Base-by-base conservation (phyloP, 2,329 filamentous ascomycete species). In the Pseudogymnoascus sp. region DNA sequence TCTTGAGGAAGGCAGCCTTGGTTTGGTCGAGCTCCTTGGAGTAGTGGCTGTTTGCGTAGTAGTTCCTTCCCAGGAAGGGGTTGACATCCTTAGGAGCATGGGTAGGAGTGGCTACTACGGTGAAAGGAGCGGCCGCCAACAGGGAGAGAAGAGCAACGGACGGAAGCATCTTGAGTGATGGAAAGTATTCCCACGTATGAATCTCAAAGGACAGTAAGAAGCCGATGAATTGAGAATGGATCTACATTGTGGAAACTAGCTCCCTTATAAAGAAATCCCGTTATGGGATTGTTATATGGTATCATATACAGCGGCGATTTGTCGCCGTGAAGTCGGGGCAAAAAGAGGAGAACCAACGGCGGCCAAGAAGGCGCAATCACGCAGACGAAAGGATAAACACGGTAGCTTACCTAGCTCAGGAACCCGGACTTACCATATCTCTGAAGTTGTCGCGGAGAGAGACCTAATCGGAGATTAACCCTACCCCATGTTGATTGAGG, bases 1-100 rank as follows among this genome's bases (percentile, higher is more conserved):
- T 69, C 11, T 68, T 68, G 10, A 71, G 65, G 69, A 79, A 79
- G 21, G 73, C 68, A 1, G 69, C 67, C 63, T 75, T 67, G 14
- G 78, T 78, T 63, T 73, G 65, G 26, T 77, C 72, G 36, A 80
- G 73, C 69, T 79, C 76, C n/a, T 63, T 66, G 11, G 76, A 73
- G 70, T 78, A 80, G 18, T 67, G 67, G n/a, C 76, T 75, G 71
- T 80, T 79, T 65, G 75, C 76, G 68, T 80, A 82, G 26, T 83
- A 72, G 5, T 74, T 77, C 67, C 78, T 79, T 64, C 78, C 78
- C 1, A 73, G 64, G 69, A 85, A 83, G 0, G 83, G 77, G 63
- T 79, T 78, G 61, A 69, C 63, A 63, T 69, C 66, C 47, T 63
- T 66, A 14, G 65, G 66, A 42, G 63, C 26, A 11, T 51, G 12